Evolutionary conservation across 768 basidiomycete species (phyloP), one percentile per base, ranked within the genome.

Genomic region (Boletus subcaerulescens): DNA sequence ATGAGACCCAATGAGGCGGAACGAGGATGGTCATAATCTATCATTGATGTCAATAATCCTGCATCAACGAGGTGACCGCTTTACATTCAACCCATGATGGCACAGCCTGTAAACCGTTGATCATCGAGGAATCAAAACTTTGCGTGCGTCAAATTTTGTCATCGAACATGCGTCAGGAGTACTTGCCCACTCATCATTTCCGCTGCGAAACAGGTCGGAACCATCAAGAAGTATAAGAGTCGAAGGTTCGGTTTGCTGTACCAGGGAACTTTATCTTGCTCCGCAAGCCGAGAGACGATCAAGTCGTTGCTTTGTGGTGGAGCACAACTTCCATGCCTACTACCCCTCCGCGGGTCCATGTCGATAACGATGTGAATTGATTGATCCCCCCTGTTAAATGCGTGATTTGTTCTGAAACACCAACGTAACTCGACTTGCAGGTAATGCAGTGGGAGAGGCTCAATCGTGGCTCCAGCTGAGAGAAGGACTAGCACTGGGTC

Each of bases 31-130:
- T 80, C 60, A 63, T 77, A 86, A 69, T 80, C 83, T 85, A 38
- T 0, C 13, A 10, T 38, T n/a, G 17, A 14, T 13, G 38, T 39
- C 38, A 39, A n/a, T 9, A 29, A 17, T 14, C 17, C 38, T 39
- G 14, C 7, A 11, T 9, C 38, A n/a, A 39, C 8, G 38, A 39
- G 6, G n/a, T n/a, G 38, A 18, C 7, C 1, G 6, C 56, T 76
- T 56, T 50, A 84, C 83, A 84, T 5, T 66, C 69, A 57, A 79
- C 74, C 81, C 81, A 85, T 0, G 80, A 78, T 20, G 76, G 68
- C 14, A 85, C 82, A 0, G 81, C 80, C 62, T 85, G 83, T 32
- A 85, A 63, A 38, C 82, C 82, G 60, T 84, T 85, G 64, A 84
- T 74, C 83, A 84, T 84, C 4, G 81, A 80, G 0, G 80, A 78